These are phyloP conservation scores for Pseudevernia furfuracea DNA, from an alignment of 495 filamentous ascomycete species.

Conservation along the genomic window DNA sequence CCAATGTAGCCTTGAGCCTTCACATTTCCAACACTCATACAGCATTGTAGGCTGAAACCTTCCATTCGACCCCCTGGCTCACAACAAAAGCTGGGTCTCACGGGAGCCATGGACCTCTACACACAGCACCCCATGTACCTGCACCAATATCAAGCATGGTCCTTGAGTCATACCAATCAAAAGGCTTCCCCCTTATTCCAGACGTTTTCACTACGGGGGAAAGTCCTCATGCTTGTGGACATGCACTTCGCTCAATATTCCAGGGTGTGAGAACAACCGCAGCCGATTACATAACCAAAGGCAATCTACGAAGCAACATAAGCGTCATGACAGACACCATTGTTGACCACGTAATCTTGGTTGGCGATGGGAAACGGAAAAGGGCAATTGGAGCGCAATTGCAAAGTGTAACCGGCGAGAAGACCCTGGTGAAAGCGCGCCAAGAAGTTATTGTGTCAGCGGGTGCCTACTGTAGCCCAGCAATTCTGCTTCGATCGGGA, in stretches of 20 bases:
- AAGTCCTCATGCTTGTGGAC: slow-evolving; percentile 34
- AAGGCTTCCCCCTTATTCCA: slow-evolving; percentile 28
- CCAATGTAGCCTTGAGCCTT: slow-evolving; percentile 5
- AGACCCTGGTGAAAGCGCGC: neutral
- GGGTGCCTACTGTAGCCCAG: neutral
- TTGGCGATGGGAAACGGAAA: neutral
- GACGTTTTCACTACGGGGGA: slow-evolving; percentile 35
- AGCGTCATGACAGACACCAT: neutral
- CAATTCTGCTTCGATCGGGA: neutral
- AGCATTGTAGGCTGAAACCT: neutral
- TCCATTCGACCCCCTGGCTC: neutral
- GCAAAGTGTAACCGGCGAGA: slow-evolving; percentile 3
- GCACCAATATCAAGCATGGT: slow-evolving; percentile 32
- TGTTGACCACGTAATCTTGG: slow-evolving; percentile 7
- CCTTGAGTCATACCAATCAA: slow-evolving; percentile 30
- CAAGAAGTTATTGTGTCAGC: neutral
- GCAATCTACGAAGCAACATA: neutral
- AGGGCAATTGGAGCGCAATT: slow-evolving; percentile 6
- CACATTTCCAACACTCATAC: neutral
- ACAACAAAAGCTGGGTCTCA: slow-evolving; percentile 11
- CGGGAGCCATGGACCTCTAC: slow-evolving; percentile 29
- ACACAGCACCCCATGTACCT: slow-evolving; percentile 28
- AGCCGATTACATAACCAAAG: slow-evolving; percentile 28
- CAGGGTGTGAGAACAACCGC: slow-evolving; percentile 31
- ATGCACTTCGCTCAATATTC: slow-evolving; percentile 30